These are phyloP conservation scores for Aspergillus pseudonomiae DNA, from an alignment of 2,329 filamentous ascomycete genomes.

Conservation along the genomic window DNA sequence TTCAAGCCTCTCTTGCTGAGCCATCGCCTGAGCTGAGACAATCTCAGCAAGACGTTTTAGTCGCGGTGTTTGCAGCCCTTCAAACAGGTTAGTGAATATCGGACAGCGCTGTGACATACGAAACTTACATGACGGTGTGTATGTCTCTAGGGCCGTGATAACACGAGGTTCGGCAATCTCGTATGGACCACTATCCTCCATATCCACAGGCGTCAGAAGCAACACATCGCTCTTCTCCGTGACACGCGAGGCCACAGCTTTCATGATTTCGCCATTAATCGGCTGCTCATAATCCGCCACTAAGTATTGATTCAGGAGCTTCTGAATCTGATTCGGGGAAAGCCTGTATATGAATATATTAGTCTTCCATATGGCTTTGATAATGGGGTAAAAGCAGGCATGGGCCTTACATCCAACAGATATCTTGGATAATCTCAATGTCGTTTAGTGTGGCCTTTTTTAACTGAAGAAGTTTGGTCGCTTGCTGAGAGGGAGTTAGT, in stretches of 20 bases:
- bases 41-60: conserved; percentile 98
- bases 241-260: conserved; percentile 93
- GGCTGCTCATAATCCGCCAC: conserved; percentile 99
- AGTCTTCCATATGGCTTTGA: conserved; percentile 10
- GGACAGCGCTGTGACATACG: not conserved
- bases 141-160: conserved; percentile 95
- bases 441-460: conserved; percentile 99
- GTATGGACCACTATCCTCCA: conserved; percentile 98
- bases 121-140: conserved; percentile 90
- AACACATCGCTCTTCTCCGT: conserved; percentile 98
- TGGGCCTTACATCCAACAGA: conserved; percentile 93
- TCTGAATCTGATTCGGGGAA: conserved; percentile 98
- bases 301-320: conserved; percentile 96
- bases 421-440: conserved; percentile 99
- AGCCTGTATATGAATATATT: conserved; percentile 60
- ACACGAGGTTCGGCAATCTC: conserved; percentile 96
- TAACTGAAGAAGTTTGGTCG: conserved; percentile 93
- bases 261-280: conserved; percentile 99
- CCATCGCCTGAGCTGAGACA: conserved; percentile 92
- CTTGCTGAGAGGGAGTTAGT: conserved; percentile 65
- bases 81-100: conserved; percentile 33
- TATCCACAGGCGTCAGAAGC: conserved; percentile 90
- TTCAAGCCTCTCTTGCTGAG: conserved; percentile 86
- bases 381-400: not conserved
- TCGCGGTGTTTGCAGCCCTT: conserved; percentile 93